A percentile compares a stretch with the other conserved stretches of the same genome.
Evolutionary conservation across 2,329 filamentous ascomycete genomes (phyloP).

Genomic region (Phyllosticta citriasiana): DNA sequence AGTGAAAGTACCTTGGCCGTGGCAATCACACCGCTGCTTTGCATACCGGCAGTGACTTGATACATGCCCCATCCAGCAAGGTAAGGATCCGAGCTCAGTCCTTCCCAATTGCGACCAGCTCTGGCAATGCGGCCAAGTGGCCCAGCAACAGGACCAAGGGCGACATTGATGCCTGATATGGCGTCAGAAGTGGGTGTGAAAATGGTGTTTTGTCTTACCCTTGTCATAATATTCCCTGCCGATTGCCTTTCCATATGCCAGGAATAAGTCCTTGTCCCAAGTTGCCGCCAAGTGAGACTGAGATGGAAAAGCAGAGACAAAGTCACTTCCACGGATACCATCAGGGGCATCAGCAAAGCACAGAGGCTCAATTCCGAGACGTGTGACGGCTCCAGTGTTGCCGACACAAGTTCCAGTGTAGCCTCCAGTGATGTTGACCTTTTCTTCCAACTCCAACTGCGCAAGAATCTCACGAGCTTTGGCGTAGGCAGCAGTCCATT

Average conservation of each 20-base stretch:
- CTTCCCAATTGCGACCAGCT: slow-evolving; percentile 58
- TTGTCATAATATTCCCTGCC: slow-evolving; percentile 24
- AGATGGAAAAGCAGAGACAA: slow-evolving; percentile 23
- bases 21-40: slow-evolving; percentile 45
- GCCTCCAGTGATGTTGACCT: slow-evolving; percentile 31
- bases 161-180: slow-evolving; percentile 50
- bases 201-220: slow-evolving; percentile 13
- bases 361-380: slow-evolving; percentile 27
- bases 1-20: slow-evolving; percentile 41
- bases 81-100: slow-evolving; percentile 59
- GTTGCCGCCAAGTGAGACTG: slow-evolving; percentile 26
- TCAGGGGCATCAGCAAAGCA: slow-evolving; percentile 31
- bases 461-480: slow-evolving; percentile 31
- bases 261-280: slow-evolving; percentile 29
- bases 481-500: slow-evolving; percentile 21
- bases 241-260: slow-evolving; percentile 24
- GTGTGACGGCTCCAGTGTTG: slow-evolving; percentile 26
- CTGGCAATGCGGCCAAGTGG: slow-evolving; percentile 56
- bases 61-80: slow-evolving; percentile 45
- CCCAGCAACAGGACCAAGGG: slow-evolving; percentile 59
- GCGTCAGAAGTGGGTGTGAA: slow-evolving; percentile 32
- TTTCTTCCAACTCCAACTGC: slow-evolving; percentile 33
- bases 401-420: slow-evolving; percentile 24
- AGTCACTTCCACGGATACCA: slow-evolving; percentile 23
- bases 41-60: slow-evolving; percentile 43